phyloP scores from a whole-genome alignment of 768 basidiomycete species.

The Dacryopinax spathularia region DNA sequence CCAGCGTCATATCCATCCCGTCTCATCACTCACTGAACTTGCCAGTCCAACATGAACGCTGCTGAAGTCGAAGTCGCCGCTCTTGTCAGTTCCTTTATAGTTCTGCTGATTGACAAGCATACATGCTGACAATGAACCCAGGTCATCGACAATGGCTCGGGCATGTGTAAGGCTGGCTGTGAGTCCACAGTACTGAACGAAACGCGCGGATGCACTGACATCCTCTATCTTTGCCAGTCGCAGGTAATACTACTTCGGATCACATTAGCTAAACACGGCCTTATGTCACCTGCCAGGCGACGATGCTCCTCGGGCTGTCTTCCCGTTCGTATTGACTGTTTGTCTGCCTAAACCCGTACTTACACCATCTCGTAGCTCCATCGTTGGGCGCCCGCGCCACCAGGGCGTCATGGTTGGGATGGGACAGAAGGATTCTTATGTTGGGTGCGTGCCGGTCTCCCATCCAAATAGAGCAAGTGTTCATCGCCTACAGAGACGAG shows the following conservation, averaged over 20 bases:
- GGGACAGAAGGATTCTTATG: slow-evolving; percentile 37
- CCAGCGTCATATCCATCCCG: too few species aligned
- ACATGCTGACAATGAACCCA: too few species aligned
- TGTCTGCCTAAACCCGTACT: slow-evolving; percentile 28
- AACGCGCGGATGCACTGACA: neutral
- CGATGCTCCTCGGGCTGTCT: slow-evolving; percentile 12
- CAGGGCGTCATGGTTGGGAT: slow-evolving; percentile 38
- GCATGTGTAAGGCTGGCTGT: slow-evolving; percentile 14
- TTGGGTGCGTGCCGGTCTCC: slow-evolving; percentile 26
- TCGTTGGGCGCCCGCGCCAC: slow-evolving; percentile 34
- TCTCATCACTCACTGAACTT: too few species aligned
- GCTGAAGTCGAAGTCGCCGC: too few species aligned
- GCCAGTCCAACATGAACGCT: too few species aligned
- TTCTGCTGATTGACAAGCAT: too few species aligned
- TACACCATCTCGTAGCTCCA: slow-evolving; percentile 31
- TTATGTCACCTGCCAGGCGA: slow-evolving; percentile 6
- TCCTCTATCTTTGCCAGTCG: neutral
- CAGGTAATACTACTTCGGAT: too few species aligned
- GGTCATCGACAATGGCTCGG: slow-evolving; percentile 14
- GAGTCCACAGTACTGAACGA: neutral
- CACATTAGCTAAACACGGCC: too few species aligned
- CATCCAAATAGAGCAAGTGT: too few species aligned
- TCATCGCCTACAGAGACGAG: too few species aligned
- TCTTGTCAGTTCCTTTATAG: too few species aligned
- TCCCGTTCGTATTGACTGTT: slow-evolving; percentile 9